Evolutionary conservation across 2,329 filamentous ascomycete genomes (phyloP), one percentile per base, ranked within the genome.

Genomic region (Aspergillus latus): DNA sequence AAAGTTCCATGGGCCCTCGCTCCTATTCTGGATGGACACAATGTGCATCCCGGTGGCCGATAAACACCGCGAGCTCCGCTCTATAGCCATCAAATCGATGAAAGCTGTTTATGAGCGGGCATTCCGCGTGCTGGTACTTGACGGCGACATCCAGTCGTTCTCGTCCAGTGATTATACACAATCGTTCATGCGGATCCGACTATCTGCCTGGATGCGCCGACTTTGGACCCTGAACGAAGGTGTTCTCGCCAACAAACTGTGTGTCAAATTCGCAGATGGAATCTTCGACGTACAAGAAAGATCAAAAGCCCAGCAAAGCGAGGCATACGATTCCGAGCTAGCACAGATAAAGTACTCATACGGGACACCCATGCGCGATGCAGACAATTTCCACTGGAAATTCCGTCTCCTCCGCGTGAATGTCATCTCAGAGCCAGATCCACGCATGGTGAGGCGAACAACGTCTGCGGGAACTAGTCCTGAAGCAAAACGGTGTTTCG

Each of bases 221-320:
- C 53, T 56, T 13, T 50, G 53, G 53, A 56, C 53, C 6, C 32
- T 56, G 3, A 49, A 56, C 21, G 53, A 56, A 34, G 53, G 53
- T 3, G 53, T 56, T 2, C 42, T 50, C 16, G 53, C 53, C 11
- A 28, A 50, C n/a, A 30, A 49, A 21, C 53, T 56, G 26, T 21
- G 36, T 9, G n/a, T 56, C 10, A 50, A 47, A 43, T 56, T 56
- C 21, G 29, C 53, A 1, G 47, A 56, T 15, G 53, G 47, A 0
- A 46, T 56, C 13, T 32, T 56, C 21, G 53, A 56, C 26, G 53
- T 45, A 4, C 30, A 50, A 10, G 53, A 26, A 7, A 9, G 26
- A 5, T 34, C 9, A n/a, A 21, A 45, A 21, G 7, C 7, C 4
- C 39, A 39, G 1, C 40, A 52, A 9, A 45, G 37, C 13, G 49